These are phyloP conservation scores for Linum tenue DNA, from an alignment of 345 rosid species.

Conservation along the genomic window DNA sequence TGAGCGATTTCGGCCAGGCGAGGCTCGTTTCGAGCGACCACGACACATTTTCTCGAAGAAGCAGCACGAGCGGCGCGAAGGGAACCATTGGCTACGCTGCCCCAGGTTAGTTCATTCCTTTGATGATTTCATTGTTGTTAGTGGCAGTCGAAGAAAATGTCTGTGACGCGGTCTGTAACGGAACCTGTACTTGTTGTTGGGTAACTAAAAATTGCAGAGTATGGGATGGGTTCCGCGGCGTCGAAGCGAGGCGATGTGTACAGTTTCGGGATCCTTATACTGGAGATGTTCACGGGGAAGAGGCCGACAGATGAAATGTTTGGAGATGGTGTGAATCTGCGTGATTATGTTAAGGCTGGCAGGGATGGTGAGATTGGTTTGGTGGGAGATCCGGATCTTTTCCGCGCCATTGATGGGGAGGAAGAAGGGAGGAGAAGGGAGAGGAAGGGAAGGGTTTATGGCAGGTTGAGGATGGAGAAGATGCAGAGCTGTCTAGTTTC, in stretches of 20 bases:
- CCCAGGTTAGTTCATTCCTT: slow-evolving; percentile 7
- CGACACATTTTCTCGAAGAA: background rate
- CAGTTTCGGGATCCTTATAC: slow-evolving; percentile 9
- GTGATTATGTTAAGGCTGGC: background rate
- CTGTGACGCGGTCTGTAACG: no score
- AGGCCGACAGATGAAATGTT: slow-evolving; percentile 11
- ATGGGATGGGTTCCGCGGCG: slow-evolving; percentile 2
- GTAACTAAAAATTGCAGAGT: background rate
- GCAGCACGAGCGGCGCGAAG: background rate
- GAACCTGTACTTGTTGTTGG: background rate
- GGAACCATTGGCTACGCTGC: slow-evolving; percentile 19
- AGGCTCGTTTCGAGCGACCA: slow-evolving; percentile 9
- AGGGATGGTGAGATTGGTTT: background rate
- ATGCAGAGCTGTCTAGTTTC: background rate
- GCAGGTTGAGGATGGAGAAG: background rate
- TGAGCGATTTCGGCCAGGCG: slow-evolving; percentile 23
- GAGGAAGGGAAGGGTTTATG: background rate
- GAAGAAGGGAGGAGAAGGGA: background rate
- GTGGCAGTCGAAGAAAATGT: no score
- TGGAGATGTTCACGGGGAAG: slow-evolving; percentile 12
- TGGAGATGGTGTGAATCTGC: background rate
- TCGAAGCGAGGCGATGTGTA: slow-evolving; percentile 11
- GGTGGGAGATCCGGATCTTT: background rate
- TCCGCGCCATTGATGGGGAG: background rate
- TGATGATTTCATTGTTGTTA: no score